Base-by-base conservation (phyloP, 2,329 filamentous ascomycete genomes). In the Rugonectria rugulosa region DNA sequence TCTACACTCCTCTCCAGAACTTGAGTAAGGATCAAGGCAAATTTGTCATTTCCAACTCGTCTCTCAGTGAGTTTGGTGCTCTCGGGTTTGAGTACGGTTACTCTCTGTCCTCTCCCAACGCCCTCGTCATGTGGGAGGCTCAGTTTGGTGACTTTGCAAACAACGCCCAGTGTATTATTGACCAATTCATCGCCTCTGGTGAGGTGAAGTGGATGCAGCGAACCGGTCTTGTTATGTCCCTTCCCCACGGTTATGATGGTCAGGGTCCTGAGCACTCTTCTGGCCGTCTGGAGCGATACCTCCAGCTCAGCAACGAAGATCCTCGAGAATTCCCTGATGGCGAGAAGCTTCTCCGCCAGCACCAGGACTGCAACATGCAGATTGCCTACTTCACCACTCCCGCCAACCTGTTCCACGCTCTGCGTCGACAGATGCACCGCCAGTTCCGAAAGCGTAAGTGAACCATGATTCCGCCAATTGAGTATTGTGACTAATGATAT, bases 131-230 rank as follows among this genome's bases (percentile, higher is more conserved):
- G 88, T 99, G 95, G 95, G 95, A 99, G 80, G 95, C 95, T 31
- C 95, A 99, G 77, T 99, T 99, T 71, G 95, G 95, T 82, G 95
- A 99, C 78, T 99, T 99, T 70, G 95, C 95, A 83, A 99, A 99
- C 85, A 99, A 97, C 72, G 94, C 95, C 37, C 95, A 99, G 79
- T 96, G 92, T 75, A 96, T 99, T 77, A 96, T 99, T 71, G 95
- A 99, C 75, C 95, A 99, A 78, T 99, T 99, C 79, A 89, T 99
- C 68, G 94, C 95, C 45, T 97, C 95, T 60, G 95, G 95, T 72
- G 95, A 99, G 79, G 88, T 91, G 63, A 99, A 99, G 81, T 99
- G 95, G 95, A 89, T 98, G 78, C 95, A 99, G 81, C 89, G 95
- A 77, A 97, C 93, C 50, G 95, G 95, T 70, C 87, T 99, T 45